These are phyloP conservation scores for Nicotiana knightiana DNA, from an alignment of 257 asterid species.

Conservation along the genomic window DNA sequence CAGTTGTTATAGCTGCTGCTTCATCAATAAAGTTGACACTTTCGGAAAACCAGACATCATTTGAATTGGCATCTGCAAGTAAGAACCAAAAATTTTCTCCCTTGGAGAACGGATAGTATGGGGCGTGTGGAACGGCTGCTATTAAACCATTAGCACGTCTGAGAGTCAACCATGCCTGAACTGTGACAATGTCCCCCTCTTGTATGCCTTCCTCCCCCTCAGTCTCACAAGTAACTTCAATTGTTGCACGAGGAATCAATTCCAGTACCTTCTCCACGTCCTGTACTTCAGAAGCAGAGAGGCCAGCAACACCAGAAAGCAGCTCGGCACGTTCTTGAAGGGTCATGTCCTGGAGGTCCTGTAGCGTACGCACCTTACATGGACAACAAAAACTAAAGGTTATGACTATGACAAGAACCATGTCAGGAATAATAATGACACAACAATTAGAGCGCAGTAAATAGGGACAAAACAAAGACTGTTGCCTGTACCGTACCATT, in stretches of 20 bases:
- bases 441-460: background rate
- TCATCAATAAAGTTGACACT: conserved; percentile 63
- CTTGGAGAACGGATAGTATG: conserved; percentile 72
- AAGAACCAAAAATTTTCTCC: conserved; percentile 91
- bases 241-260: conserved; percentile 54
- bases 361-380: conserved; percentile 55
- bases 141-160: conserved; percentile 67
- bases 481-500: background rate
- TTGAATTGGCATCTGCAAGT: conserved; percentile 65
- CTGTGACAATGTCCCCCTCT: conserved; percentile 74
- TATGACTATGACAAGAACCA: conserved; percentile 6
- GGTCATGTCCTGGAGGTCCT: conserved; percentile 52
- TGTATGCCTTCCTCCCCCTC: conserved; percentile 93
- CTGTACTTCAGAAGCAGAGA: conserved; percentile 46
- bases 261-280: conserved; percentile 79
- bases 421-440: background rate
- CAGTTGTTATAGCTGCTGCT: conserved; percentile 52
- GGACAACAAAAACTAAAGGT: conserved; percentile 1
- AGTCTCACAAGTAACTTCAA: conserved; percentile 72
- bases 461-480: background rate
- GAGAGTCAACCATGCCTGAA: conserved; percentile 76
- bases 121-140: conserved; percentile 69
- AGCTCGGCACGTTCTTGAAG: conserved; percentile 53
- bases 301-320: conserved; percentile 51
- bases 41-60: conserved; percentile 73